A percentile compares a stretch with the other conserved stretches of the same genome.
These are phyloP conservation scores for Aspergillus leporis DNA, from an alignment of 495 filamentous ascomycete species.

Conservation along the genomic window DNA sequence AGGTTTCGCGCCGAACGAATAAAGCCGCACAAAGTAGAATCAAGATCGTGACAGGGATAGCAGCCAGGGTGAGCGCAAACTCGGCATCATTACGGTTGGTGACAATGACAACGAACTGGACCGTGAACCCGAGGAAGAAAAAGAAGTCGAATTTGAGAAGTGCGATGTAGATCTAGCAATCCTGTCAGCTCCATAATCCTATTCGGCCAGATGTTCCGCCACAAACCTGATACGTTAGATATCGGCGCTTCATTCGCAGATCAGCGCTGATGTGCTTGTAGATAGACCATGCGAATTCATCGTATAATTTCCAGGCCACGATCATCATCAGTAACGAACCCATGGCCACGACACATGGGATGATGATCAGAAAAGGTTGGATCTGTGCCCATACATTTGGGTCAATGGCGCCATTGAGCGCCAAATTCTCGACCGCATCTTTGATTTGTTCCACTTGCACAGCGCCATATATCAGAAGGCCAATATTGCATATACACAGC, in stretches of 20 bases:
- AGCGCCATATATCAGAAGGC: slow-evolving; percentile 85
- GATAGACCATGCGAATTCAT: slow-evolving; percentile 99
- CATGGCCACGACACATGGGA: slow-evolving; percentile 79
- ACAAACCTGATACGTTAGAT: slow-evolving; percentile 89
- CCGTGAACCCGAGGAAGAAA: slow-evolving; percentile 98
- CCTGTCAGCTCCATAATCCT: slow-evolving; percentile 17
- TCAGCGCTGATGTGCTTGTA: slow-evolving; percentile 99
- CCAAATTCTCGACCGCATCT: slow-evolving; percentile 60
- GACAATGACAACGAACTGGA: slow-evolving; percentile 95
- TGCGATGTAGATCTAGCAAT: slow-evolving; percentile 88
- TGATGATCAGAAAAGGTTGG: slow-evolving; percentile 77
- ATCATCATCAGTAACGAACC: slow-evolving; percentile 70
- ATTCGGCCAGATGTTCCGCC: neutral
- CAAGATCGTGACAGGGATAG: slow-evolving; percentile 84
- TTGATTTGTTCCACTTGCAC: slow-evolving; percentile 89
- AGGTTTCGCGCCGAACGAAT: slow-evolving; percentile 80
- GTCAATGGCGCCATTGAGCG: slow-evolving; percentile 31
- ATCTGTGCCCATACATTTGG: slow-evolving; percentile 63
- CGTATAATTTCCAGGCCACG: slow-evolving; percentile 90
- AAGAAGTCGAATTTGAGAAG: slow-evolving; percentile 99
- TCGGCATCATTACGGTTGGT: slow-evolving; percentile 66
- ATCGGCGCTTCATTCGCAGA: slow-evolving; percentile 92
- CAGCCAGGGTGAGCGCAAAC: slow-evolving; percentile 82
- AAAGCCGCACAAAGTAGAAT: slow-evolving; percentile 83
- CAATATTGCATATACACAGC: slow-evolving; percentile 86